A percentile compares a stretch with the other conserved stretches of the same genome.
phyloP scores from a whole-genome alignment of 2,329 filamentous ascomycete species.

The Aspergillus pseudotamarii region DNA sequence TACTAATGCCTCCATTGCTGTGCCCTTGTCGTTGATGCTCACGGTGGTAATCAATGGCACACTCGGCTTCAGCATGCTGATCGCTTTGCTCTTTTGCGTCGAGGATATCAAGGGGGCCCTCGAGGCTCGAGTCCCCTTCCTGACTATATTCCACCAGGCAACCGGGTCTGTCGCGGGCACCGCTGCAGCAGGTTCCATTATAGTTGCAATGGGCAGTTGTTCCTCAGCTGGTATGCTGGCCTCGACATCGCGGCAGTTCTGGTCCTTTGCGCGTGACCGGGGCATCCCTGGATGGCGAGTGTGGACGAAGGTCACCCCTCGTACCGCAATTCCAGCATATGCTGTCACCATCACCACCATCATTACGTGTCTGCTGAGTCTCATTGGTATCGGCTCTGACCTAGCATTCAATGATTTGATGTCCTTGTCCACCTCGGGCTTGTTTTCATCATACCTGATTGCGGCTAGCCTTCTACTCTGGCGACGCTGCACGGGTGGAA shows the following conservation, averaged over 20 bases:
- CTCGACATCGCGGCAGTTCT: slow-evolving; percentile 38
- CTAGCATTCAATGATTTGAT: slow-evolving; percentile 38
- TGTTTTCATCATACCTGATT: slow-evolving; percentile 34
- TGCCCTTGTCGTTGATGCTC: slow-evolving; percentile 42
- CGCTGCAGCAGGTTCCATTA: slow-evolving; percentile 34
- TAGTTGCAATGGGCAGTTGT: slow-evolving; percentile 30
- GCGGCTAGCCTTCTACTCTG: slow-evolving; percentile 30
- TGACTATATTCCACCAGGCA: slow-evolving; percentile 49
- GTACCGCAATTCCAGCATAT: slow-evolving; percentile 25
- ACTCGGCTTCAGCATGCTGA: slow-evolving; percentile 39
- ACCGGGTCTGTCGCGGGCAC: slow-evolving; percentile 30
- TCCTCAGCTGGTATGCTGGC: slow-evolving; percentile 31
- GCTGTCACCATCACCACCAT: slow-evolving; percentile 29
- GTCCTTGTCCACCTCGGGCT: slow-evolving; percentile 37
- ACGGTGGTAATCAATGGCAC: slow-evolving; percentile 39
- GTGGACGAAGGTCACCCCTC: slow-evolving; percentile 28
- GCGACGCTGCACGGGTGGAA: slow-evolving; percentile 28
- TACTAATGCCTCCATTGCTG: slow-evolving; percentile 37
- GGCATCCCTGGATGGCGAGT: slow-evolving; percentile 36
- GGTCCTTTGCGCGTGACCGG: slow-evolving; percentile 42
- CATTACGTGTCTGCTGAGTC: slow-evolving; percentile 31
- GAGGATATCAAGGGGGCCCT: slow-evolving; percentile 39
- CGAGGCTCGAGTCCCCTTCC: slow-evolving; percentile 39
- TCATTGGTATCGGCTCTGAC: slow-evolving; percentile 38
- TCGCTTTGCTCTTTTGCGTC: slow-evolving; percentile 40